Base-by-base conservation (phyloP, 2,329 filamentous ascomycete genomes). In the Ambrosiella cleistominuta region DNA sequence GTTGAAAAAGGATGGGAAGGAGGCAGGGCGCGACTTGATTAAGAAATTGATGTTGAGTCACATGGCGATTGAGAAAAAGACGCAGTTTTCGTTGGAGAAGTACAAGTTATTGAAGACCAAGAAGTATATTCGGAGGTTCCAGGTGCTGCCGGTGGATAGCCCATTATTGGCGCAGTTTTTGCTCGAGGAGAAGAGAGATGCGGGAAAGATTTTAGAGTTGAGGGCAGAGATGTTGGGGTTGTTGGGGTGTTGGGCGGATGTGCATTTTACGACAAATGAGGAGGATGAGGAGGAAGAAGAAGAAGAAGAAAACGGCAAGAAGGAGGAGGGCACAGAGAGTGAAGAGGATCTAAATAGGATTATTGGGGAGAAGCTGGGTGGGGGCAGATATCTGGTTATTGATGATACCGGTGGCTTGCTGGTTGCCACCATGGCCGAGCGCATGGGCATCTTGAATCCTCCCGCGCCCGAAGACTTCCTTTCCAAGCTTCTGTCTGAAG, bases 21-120 rank as follows among this genome's bases (percentile, higher is more conserved):
- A 83, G 4, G 87, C 88, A 0, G 91, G 90, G 11, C 86, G 86
- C 68, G 90, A 95, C 56, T 79, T 98, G 53, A 93, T 98, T 62
- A 84, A 87, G n/a, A 95, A 90, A 70, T 81, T 98, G 35, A 79
- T 98, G 70, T 78, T 89, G 37, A 93, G 89, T 49, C 93, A 98
- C 69, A 83, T 86, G 15, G 86, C 85, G 1, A 77, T 98, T 49
- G 89, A 95, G 64, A 86, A 97, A 72, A 98, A 98, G 75, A 97
- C 93, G 0, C 78, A 82, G 0, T 98, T 94, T 66, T 94, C 89
- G 1, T 74, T 96, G 60, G 90, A 91, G 49, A 98, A 98, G 70
- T 98, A 98, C 71, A 95, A 93, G 66, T 74, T 97, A 15, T 77
- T 95, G 51, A 98, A 98, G 73, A 85, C 87, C 63, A 90, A 84